Evolutionary conservation across 768 basidiomycete genomes (phyloP).

Genomic region (Hebeloma cylindrosporum): DNA sequence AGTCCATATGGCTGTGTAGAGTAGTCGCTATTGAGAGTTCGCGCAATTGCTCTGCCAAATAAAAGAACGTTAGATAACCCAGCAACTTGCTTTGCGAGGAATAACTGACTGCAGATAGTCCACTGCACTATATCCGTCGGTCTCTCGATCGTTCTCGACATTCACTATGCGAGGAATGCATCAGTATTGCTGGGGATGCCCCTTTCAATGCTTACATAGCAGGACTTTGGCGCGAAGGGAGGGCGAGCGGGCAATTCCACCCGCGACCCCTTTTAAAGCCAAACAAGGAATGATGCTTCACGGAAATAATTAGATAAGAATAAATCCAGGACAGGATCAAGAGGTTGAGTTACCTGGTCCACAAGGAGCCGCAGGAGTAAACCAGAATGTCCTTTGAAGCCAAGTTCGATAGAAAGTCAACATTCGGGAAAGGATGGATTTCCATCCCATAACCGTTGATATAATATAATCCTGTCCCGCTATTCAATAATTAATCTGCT

Average conservation of each 20-base stretch:
- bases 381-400: constrained; percentile 66
- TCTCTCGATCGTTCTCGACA: constrained; percentile 86
- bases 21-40: constrained; percentile 67
- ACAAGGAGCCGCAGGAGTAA: constrained; percentile 92
- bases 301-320: neutral
- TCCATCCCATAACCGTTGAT: constrained; percentile 92
- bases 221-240: constrained; percentile 78
- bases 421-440: constrained; percentile 87
- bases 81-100: constrained; percentile 1
- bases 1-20: constrained; percentile 52
- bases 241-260: constrained; percentile 71
- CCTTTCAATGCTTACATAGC: constrained; percentile 56
- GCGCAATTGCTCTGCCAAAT: constrained; percentile 69
- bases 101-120: constrained; percentile 74
- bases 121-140: constrained; percentile 76
- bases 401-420: constrained; percentile 70
- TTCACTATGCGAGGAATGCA: constrained; percentile 82
- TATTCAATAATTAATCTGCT: constrained; percentile 5
- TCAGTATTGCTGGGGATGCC: neutral
- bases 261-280: constrained; percentile 77
- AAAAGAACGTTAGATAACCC: no score
- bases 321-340: neutral
- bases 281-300: constrained; percentile 87
- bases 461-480: constrained; percentile 67
- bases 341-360: constrained; percentile 67